Evolutionary conservation across 805 yeast species (phyloP), one percentile per base, ranked within the genome.

Genomic region (Lachancea mirantina): DNA sequence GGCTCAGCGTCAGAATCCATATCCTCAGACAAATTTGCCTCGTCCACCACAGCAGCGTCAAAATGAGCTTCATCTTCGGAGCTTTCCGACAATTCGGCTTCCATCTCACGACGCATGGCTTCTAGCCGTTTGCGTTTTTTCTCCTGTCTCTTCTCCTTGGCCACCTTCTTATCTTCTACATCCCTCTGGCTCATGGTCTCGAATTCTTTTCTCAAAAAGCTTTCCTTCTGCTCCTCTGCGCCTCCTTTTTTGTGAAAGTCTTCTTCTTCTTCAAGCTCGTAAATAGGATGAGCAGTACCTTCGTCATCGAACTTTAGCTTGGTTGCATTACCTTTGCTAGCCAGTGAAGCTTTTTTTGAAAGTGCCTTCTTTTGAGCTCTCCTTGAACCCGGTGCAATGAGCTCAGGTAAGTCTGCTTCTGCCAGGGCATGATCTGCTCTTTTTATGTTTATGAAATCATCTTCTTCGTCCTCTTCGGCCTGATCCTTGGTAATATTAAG

Each of bases 261-360:
- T 24, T 78, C 92, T 59, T 85, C 96, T 45, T 81, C 84, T 53
- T 84, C 87, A 39, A 92, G 67, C 60, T 89, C 97, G 52, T 92
- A 92, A 4, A 89, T 66, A 7, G 94, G 83, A 58, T 89, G 97
- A 0, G 97, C 80, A 4, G 67, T 69, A 17, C 99, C 99, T 3
- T 89, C 96, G 41, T 92, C 98, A 52, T 92, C 99, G 52, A 89
- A 92, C 35, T 73, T 68, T 46, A 89, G 57, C 55, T 87, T 92
- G 14, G 81, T 75, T 11, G 95, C 80, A 36, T 74, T 72, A 1
- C 84, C 84, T 41, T 71, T 72, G 9, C 67, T 54, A 28, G 76
- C 63, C 15, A 76, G 45, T 2, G 87, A 72, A 23, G 74, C 71
- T 55, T 89, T 92, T 64, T 83, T 87, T 8, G 95, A 84, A 22